Percentiles rank a stretch among this genome's conserved stretches.
Conservation (phyloP, 2,329 filamentous ascomycete species). For the Ceratocystis cacaofunesta region DNA sequence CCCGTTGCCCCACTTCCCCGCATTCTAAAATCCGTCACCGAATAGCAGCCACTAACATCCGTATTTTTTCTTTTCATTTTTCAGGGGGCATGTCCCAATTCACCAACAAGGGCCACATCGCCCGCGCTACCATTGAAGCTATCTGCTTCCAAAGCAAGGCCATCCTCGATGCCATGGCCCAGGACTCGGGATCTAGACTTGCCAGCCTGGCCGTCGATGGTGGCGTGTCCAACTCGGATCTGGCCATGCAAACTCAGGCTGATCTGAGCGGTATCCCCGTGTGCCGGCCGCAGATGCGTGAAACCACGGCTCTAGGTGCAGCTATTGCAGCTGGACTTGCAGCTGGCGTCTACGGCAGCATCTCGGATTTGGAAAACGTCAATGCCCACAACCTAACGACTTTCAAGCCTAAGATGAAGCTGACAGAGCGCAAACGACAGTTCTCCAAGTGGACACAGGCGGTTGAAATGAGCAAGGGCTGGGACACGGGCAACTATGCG, state of each 20-base stretch:
- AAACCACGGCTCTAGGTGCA: constrained; percentile 77
- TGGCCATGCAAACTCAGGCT: constrained; percentile 86
- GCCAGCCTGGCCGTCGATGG: constrained; percentile 70
- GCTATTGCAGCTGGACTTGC: constrained; percentile 84
- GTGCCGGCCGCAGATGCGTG: constrained; percentile 72
- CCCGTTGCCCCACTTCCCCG: neutral
- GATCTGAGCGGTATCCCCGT: constrained; percentile 73
- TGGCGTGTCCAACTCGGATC: constrained; percentile 74
- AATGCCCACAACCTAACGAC: constrained; percentile 54
- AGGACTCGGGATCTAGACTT: constrained; percentile 64
- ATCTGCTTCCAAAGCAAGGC: constrained; percentile 88
- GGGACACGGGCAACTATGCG: constrained; percentile 23
- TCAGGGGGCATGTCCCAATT: constrained; percentile 68
- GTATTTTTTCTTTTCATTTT: constrained; percentile 21
- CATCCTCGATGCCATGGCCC: constrained; percentile 82
- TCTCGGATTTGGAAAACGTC: constrained; percentile 58
- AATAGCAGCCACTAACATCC: constrained; percentile 6
- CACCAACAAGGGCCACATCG: constrained; percentile 74
- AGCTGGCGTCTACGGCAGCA: constrained; percentile 59
- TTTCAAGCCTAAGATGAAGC: constrained; percentile 52
- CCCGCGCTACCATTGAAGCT: constrained; percentile 76
- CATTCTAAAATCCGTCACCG: neutral
- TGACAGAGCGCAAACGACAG: constrained; percentile 26
- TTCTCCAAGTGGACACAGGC: constrained; percentile 42
- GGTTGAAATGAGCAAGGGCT: constrained; percentile 43